These are phyloP conservation scores for Thelonectria olida DNA, from an alignment of 2,329 filamentous ascomycete genomes.

Conservation along the genomic window DNA sequence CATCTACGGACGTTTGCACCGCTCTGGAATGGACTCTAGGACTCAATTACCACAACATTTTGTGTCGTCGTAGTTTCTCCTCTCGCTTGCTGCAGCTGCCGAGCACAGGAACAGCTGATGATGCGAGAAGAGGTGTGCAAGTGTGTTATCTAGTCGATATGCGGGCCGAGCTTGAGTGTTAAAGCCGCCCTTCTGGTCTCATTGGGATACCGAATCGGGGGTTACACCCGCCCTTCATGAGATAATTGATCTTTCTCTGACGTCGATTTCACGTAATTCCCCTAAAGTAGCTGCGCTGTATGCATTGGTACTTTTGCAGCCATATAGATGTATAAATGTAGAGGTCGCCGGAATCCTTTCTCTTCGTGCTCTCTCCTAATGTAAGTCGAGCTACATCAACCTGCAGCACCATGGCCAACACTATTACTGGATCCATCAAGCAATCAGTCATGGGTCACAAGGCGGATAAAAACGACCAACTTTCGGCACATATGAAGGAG, in stretches of 20 bases:
- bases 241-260: slow-evolving; percentile 26
- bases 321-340: background rate
- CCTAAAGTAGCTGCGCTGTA: background rate
- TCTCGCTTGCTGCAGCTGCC: background rate
- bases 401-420: slow-evolving; percentile 31
- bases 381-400: background rate
- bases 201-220: background rate
- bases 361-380: background rate
- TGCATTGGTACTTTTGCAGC: background rate
- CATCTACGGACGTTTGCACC: background rate
- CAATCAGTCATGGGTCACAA: slow-evolving; percentile 53
- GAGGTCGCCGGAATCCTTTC: background rate
- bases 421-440: slow-evolving; percentile 47
- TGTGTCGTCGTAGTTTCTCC: background rate
- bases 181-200: background rate
- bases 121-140: background rate
- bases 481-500: slow-evolving; percentile 67
- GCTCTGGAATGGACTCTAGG: background rate
- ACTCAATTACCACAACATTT: slow-evolving; percentile 12
- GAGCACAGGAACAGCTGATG: background rate
- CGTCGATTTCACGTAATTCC: slow-evolving; percentile 30
- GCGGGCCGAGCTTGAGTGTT: background rate
- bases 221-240: slow-evolving; percentile 8
- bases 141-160: background rate
- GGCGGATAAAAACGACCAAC: slow-evolving; percentile 68